Evolutionary conservation across 176 grass and related monocot genomes (phyloP).

Genomic region (Raddia distichophylla): DNA sequence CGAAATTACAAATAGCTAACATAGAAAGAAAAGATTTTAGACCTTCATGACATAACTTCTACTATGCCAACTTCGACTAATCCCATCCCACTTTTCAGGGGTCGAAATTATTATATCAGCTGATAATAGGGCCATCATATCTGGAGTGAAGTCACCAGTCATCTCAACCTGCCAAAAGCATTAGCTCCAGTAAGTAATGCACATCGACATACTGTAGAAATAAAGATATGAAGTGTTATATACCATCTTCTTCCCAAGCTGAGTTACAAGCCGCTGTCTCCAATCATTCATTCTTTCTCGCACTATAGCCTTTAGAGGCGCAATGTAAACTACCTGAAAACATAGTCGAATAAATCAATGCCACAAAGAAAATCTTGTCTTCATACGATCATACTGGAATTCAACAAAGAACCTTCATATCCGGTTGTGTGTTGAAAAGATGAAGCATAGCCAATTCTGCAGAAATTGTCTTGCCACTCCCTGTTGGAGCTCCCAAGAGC

Average conservation of each 20-base stretch:
- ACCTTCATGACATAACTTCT: conserved; percentile 99
- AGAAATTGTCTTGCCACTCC: conserved; percentile 98
- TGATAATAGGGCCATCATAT: conserved; percentile 85
- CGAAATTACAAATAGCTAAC: conserved; percentile 15
- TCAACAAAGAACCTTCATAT: conserved; percentile 81
- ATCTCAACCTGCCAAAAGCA: conserved; percentile 82
- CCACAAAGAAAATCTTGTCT: conserved; percentile 16
- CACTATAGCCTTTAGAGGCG: conserved; percentile 94
- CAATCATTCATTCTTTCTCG: conserved; percentile 98
- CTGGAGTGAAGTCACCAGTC: conserved; percentile 97
- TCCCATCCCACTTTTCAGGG: conserved; percentile 99
- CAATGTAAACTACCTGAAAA: conserved; percentile 90
- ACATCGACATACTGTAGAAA: conserved; percentile 21
- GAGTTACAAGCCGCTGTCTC: conserved; percentile 81
- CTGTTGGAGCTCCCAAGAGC: conserved; percentile 94
- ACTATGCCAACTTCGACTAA: conserved; percentile 94
- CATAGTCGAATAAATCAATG: conserved; percentile 42
- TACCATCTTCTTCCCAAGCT: conserved; percentile 98
- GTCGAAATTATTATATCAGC: conserved; percentile 99
- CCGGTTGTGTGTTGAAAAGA: conserved; percentile 91
- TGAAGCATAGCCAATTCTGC: conserved; percentile 95
- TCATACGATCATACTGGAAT: not conserved
- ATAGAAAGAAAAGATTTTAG: not conserved
- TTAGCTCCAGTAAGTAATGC: conserved; percentile 27
- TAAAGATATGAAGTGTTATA: conserved; percentile 14